Percentiles rank a stretch among this genome's conserved stretches.
phyloP scores from a whole-genome alignment of 169 alveolate species.

The Plasmodium ovale region DNA sequence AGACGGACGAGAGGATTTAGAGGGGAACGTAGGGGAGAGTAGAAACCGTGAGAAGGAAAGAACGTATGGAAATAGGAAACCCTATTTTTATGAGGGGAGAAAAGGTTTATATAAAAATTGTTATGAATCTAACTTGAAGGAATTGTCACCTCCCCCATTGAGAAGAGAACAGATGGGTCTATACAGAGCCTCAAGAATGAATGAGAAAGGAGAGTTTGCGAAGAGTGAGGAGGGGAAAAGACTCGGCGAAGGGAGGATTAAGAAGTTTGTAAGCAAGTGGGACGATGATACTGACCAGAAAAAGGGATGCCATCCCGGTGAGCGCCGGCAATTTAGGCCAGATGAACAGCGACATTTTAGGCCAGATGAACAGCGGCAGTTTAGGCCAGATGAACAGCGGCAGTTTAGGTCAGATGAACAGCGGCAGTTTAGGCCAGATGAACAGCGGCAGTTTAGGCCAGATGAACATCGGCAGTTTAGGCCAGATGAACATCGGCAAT shows the following conservation, averaged over 20 bases:
- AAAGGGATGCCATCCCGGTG: neutral
- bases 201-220: neutral
- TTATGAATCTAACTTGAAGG: neutral
- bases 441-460: neutral
- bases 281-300: neutral
- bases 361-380: neutral
- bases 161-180: neutral
- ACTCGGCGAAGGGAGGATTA: neutral
- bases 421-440: neutral
- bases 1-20: too few species aligned
- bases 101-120: constrained; percentile 5
- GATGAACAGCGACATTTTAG: too few species aligned
- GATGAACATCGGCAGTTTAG: too few species aligned
- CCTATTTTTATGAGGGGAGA: neutral
- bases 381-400: neutral
- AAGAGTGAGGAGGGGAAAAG: neutral
- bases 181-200: constrained; percentile 5
- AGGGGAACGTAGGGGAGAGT: too few species aligned
- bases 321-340: too few species aligned
- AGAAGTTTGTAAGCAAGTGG: neutral
- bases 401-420: neutral
- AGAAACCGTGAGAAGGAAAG: too few species aligned
- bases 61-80: neutral
- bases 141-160: neutral
- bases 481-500: too few species aligned